phyloP scores from a whole-genome alignment of 2,329 filamentous ascomycete species.

The Mollisia scopiformis region DNA sequence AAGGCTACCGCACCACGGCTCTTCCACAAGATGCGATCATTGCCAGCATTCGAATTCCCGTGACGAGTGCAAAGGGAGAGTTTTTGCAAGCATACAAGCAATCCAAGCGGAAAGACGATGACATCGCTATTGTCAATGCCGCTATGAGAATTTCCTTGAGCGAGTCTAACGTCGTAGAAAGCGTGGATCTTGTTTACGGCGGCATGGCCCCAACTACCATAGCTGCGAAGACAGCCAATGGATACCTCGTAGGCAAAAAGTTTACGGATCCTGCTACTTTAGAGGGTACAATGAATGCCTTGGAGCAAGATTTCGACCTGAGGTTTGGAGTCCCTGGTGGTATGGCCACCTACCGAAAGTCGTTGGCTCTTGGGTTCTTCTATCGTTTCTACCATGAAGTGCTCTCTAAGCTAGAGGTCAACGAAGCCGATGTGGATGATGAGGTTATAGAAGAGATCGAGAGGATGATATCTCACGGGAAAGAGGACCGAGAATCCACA shows the following conservation, averaged over 20 bases:
- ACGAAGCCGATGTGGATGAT: constrained; percentile 60
- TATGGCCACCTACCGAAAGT: constrained; percentile 95
- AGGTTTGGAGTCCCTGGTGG: constrained; percentile 91
- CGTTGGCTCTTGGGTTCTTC: constrained; percentile 90
- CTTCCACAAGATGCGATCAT: constrained; percentile 83
- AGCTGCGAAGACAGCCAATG: constrained; percentile 77
- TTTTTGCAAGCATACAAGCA: constrained; percentile 93
- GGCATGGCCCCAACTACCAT: constrained; percentile 94
- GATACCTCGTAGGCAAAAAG: constrained; percentile 75
- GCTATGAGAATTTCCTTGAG: constrained; percentile 77
- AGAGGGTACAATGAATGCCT: constrained; percentile 84
- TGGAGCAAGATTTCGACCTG: constrained; percentile 90
- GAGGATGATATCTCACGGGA: constrained; percentile 77
- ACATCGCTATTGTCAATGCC: constrained; percentile 95
- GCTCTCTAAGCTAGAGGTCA: constrained; percentile 60
- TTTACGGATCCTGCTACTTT: constrained; percentile 82
- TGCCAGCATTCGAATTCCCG: constrained; percentile 81
- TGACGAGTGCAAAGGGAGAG: constrained; percentile 75
- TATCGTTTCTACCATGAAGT: constrained; percentile 96
- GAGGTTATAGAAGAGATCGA: constrained; percentile 86
- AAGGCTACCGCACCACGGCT: constrained; percentile 84
- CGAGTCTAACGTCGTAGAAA: constrained; percentile 69
- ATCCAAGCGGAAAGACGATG: constrained; percentile 95
- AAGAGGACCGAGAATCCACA: constrained; percentile 76
- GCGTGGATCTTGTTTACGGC: constrained; percentile 84